Conservation (phyloP, 306 rosid species). For the Quercus rubra region DNA sequence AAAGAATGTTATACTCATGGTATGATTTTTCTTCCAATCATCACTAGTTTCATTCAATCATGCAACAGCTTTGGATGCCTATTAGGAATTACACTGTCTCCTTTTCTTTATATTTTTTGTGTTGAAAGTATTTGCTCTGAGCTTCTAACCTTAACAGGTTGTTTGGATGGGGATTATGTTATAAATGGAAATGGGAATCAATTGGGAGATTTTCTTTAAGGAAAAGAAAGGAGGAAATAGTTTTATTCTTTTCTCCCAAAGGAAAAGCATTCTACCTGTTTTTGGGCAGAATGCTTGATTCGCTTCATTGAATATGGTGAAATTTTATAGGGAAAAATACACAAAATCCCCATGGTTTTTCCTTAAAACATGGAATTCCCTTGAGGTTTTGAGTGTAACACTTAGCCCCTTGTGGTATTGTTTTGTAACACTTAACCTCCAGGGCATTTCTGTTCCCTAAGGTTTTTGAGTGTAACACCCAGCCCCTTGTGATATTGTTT, state of each 20-base stretch:
- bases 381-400: too few relatives aligned
- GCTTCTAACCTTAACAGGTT: background rate
- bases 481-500: too few relatives aligned
- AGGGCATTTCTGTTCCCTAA: too few relatives aligned
- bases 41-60: background rate
- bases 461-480: too few relatives aligned
- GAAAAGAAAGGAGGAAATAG: background rate
- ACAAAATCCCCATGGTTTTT: too few relatives aligned
- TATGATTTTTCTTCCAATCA: constrained; percentile 32
- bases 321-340: background rate
- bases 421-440: too few relatives aligned
- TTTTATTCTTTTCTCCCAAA: background rate
- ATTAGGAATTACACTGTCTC: background rate
- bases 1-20: constrained; percentile 78
- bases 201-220: background rate
- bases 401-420: too few relatives aligned
- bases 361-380: too few relatives aligned
- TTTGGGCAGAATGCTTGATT: background rate
- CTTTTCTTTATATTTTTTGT: background rate
- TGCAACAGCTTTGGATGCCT: background rate
- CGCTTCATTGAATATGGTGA: background rate
- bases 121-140: background rate
- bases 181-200: background rate
- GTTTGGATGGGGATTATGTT: background rate
- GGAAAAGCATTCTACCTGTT: background rate